These are phyloP conservation scores for Chlamydomonas incerta DNA, from an alignment of 139 green algal species.

Conservation along the genomic window DNA sequence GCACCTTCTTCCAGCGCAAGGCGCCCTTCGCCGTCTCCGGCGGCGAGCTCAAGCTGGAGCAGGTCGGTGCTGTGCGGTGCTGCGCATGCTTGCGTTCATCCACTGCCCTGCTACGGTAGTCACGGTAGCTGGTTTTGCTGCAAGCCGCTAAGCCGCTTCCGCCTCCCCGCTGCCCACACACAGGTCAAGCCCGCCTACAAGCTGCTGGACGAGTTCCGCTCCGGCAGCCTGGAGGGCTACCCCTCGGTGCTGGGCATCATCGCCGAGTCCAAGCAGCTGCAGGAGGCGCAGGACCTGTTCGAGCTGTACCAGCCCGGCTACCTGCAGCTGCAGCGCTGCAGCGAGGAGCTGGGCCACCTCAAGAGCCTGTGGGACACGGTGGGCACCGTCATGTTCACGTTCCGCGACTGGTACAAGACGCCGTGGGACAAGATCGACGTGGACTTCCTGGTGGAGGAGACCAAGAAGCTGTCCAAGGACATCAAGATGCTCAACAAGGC, in stretches of 20 bases:
- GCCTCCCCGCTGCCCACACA: background rate
- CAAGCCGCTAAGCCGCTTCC: too few relatives aligned
- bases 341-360: conserved; percentile 88
- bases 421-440: conserved; percentile 91
- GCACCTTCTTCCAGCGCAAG: conserved; percentile 82
- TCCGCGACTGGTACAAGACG: conserved; percentile 86
- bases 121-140: too few relatives aligned
- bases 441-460: conserved; percentile 87
- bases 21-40: conserved; percentile 76
- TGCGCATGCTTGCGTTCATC: too few relatives aligned
- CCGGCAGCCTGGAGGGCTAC: conserved; percentile 73
- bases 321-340: conserved; percentile 82
- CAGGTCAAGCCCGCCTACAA: conserved; percentile 63
- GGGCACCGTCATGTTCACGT: conserved; percentile 84
- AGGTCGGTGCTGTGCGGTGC: conserved; percentile 59
- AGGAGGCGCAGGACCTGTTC: conserved; percentile 88
- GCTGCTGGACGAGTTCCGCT: conserved; percentile 81
- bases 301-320: conserved; percentile 88
- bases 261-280: conserved; percentile 80
- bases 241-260: conserved; percentile 75
- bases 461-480: conserved; percentile 86
- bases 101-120: too few relatives aligned
- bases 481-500: conserved; percentile 87
- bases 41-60: conserved; percentile 73
- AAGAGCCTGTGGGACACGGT: conserved; percentile 90